phyloP scores from a whole-genome alignment of 768 basidiomycete species.

The Butyriboletus loyo region DNA sequence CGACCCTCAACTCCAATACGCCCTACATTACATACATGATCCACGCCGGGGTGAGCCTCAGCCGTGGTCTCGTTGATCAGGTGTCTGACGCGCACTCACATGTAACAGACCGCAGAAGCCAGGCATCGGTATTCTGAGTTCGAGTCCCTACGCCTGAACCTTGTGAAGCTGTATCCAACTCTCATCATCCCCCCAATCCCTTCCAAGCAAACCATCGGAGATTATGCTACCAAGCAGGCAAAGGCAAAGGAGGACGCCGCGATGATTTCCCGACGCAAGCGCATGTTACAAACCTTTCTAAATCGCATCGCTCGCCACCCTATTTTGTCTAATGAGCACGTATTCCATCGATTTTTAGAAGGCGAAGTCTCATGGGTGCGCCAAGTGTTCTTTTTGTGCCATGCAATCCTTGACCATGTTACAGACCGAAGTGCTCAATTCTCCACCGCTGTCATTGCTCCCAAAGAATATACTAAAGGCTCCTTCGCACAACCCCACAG shows the following conservation, averaged over 20 bases:
- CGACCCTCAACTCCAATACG: conserved; percentile 79
- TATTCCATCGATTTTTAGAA: conserved; percentile 94
- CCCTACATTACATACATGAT: conserved; percentile 96
- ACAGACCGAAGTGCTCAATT: conserved; percentile 88
- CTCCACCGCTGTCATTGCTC: conserved; percentile 83
- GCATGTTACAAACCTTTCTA: conserved; percentile 94
- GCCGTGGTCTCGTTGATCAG: conserved; percentile 1
- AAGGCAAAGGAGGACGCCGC: conserved; percentile 96
- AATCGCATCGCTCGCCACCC: conserved; percentile 88
- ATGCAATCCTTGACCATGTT: conserved; percentile 5
- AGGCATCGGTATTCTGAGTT: conserved; percentile 96
- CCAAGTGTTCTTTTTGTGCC: conserved; percentile 1
- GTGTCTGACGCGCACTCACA: conserved; percentile 9
- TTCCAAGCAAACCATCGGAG: conserved; percentile 91
- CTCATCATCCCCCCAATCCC: conserved; percentile 97
- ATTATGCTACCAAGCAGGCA: conserved; percentile 95
- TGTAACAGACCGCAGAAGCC: conserved; percentile 68
- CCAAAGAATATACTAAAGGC: conserved; percentile 97
- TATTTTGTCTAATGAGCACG: conserved; percentile 93
- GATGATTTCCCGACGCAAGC: conserved; percentile 87
- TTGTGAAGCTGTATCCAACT: conserved; percentile 90
- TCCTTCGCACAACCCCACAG: conserved; percentile 91
- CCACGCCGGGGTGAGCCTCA: conserved; percentile 66
- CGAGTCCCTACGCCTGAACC: conserved; percentile 81
- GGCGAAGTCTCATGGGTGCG: conserved; percentile 94